These are phyloP conservation scores for Quercus glauca DNA, from an alignment of 306 rosid genomes.

Conservation along the genomic window DNA sequence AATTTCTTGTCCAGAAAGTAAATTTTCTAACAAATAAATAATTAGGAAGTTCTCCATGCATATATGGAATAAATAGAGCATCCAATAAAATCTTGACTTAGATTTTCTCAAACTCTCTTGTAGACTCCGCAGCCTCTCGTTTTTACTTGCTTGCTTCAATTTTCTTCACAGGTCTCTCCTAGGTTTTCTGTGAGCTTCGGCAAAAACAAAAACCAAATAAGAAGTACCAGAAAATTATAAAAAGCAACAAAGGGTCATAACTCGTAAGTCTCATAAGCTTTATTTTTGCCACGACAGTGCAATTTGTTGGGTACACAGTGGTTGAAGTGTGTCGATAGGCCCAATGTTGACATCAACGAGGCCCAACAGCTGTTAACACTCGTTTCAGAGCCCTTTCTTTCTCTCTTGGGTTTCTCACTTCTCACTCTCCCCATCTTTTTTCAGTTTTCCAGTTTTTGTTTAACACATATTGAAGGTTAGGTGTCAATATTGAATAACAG, in stretches of 20 bases:
- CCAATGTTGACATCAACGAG: conserved; percentile 31
- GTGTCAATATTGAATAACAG: conserved; percentile 8
- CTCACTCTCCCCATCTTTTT: background rate
- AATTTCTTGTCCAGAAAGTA: background rate
- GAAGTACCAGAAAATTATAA: background rate
- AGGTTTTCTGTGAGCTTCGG: background rate
- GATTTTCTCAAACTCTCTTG: background rate
- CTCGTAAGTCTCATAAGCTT: background rate
- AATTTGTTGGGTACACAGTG: too few relatives aligned
- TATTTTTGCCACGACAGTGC: background rate
- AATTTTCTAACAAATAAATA: background rate
- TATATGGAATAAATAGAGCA: background rate
- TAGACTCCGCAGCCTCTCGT: background rate
- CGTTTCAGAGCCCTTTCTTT: background rate
- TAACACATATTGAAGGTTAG: conserved; percentile 17
- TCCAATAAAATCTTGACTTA: background rate
- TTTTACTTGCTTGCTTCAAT: too few relatives aligned
- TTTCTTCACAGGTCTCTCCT: background rate
- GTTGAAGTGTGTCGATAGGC: conserved; percentile 25
- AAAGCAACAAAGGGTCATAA: background rate
- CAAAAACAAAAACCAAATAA: background rate
- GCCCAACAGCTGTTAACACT: conserved; percentile 16
- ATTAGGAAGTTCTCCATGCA: background rate
- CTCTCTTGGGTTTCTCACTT: conserved; percentile 25
- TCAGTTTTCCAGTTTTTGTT: conserved; percentile 2